Evolutionary conservation across 1,139 yeast genomes (phyloP).

Genomic region (Lodderomyces metapsilosis): DNA sequence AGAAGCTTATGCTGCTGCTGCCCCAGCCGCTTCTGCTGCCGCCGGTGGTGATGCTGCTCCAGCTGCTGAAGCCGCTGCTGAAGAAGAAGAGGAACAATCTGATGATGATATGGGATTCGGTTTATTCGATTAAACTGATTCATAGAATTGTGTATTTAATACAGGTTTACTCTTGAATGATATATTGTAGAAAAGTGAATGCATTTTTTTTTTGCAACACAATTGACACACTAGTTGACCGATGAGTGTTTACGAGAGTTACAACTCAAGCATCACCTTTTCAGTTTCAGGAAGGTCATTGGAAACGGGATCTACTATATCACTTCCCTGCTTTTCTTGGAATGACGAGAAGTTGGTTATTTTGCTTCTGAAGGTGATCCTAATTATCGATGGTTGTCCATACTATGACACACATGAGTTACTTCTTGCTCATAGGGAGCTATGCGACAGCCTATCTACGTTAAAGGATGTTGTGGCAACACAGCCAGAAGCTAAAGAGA

Average conservation of each 20-base stretch:
- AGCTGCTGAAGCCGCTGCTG: constrained; percentile 64
- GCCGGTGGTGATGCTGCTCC: constrained; percentile 71
- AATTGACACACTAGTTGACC: neutral
- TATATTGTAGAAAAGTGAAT: neutral
- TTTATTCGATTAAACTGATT: constrained; percentile 80
- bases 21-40: constrained; percentile 93
- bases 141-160: neutral
- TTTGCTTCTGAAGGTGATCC: constrained; percentile 8
- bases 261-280: neutral
- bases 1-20: constrained; percentile 98
- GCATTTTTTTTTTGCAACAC: constrained; percentile 10
- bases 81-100: constrained; percentile 71
- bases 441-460: neutral
- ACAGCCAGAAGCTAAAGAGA: neutral
- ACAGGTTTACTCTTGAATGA: neutral
- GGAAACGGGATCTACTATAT: neutral
- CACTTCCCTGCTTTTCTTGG: neutral
- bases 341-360: constrained; percentile 5
- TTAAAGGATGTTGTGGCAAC: neutral
- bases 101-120: constrained; percentile 96
- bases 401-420: constrained; percentile 2
- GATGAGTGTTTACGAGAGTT: constrained; percentile 2
- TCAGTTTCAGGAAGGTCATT: neutral
- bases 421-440: neutral
- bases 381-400: constrained; percentile 10